Evolutionary conservation across 1,139 yeast species (phyloP).

Genomic region (Hyphopichia burtonii): DNA sequence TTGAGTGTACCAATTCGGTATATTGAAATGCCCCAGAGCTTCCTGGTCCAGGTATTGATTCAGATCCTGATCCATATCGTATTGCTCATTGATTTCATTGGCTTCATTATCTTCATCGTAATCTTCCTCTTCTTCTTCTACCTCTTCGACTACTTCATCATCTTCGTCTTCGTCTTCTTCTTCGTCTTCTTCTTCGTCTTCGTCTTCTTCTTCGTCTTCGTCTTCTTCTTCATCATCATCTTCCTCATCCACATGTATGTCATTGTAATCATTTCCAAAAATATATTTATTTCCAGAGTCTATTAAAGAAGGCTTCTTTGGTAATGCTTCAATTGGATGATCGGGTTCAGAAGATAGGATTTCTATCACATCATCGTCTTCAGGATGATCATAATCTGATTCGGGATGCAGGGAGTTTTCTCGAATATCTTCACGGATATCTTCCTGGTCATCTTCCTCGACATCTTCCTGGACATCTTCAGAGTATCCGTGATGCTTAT

Average conservation of each 20-base stretch:
- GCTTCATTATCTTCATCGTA: background rate
- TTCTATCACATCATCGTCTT: conserved; percentile 4
- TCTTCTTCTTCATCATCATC: conserved; percentile 14
- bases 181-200: conserved; percentile 8
- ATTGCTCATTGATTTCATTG: too few relatives aligned
- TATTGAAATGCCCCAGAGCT: too few relatives aligned
- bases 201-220: conserved; percentile 14
- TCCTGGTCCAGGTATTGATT: too few relatives aligned
- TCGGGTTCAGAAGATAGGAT: conserved; percentile 4
- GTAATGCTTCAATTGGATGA: background rate
- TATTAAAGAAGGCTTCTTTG: conserved; percentile 1
- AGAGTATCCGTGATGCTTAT: background rate
- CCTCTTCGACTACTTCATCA: conserved; percentile 15
- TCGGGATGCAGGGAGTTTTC: too few relatives aligned
- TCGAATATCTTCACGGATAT: background rate
- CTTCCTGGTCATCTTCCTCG: background rate
- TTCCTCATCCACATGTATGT: background rate
- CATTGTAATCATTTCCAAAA: conserved; percentile 12
- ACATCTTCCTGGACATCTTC: background rate
- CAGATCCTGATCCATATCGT: too few relatives aligned
- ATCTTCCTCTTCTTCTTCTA: conserved; percentile 13
- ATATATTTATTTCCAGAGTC: background rate
- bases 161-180: conserved; percentile 11
- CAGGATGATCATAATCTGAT: background rate
- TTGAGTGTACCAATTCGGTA: background rate